These are phyloP conservation scores for Fermentozyma sake DNA, from an alignment of 1,139 yeast genomes.

Conservation along the genomic window DNA sequence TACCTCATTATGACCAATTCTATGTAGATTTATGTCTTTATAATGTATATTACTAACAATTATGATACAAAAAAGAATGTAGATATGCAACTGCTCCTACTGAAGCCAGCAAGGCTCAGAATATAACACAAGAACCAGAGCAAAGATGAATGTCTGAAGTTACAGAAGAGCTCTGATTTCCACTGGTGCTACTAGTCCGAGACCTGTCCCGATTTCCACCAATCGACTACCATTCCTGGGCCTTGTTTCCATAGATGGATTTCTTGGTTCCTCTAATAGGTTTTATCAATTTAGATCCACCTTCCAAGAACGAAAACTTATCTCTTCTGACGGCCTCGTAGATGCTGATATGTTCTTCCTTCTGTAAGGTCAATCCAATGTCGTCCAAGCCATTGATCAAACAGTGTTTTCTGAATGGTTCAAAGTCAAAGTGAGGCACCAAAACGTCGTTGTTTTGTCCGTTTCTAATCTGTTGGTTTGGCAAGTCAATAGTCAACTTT, in stretches of 20 bases:
- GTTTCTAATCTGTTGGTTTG: constrained; percentile 69
- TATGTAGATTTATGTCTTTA: too few species aligned
- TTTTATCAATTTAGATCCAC: constrained; percentile 63
- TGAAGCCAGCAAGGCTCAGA: too few species aligned
- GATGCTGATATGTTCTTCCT: constrained; percentile 67
- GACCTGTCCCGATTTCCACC: too few species aligned
- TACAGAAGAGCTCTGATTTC: too few species aligned
- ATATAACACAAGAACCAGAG: too few species aligned
- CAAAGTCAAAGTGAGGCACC: constrained; percentile 80
- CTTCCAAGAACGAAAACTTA: constrained; percentile 86
- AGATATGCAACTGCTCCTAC: too few species aligned
- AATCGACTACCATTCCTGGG: constrained; percentile 89
- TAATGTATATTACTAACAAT: too few species aligned
- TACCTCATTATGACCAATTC: too few species aligned
- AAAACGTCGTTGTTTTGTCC: constrained; percentile 69
- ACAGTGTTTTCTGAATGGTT: constrained; percentile 90
- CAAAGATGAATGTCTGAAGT: too few species aligned
- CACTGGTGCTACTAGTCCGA: too few species aligned
- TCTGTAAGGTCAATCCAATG: constrained; percentile 90
- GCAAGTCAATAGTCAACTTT: constrained; percentile 74
- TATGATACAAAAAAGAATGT: too few species aligned
- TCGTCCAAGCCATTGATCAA: constrained; percentile 92
- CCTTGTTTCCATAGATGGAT: constrained; percentile 60
- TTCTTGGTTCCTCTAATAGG: constrained; percentile 71
- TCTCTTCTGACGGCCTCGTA: constrained; percentile 76